A percentile compares a stretch with the other conserved stretches of the same genome.
phyloP scores from a whole-genome alignment of 2,329 filamentous ascomycete species.

The Domatiomyces catenatus region DNA sequence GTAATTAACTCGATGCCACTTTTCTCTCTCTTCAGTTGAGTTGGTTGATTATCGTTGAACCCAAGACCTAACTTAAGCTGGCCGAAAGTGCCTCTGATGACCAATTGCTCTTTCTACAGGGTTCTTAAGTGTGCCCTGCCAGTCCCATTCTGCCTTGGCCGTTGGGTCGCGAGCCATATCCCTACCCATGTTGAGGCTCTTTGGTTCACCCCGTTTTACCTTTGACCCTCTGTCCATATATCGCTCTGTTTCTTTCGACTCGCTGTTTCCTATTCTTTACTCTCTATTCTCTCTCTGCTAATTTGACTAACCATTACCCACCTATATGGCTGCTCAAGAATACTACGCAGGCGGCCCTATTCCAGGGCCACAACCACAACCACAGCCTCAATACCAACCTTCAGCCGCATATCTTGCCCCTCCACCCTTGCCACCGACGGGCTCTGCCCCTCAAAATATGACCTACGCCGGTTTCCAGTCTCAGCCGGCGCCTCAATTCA shows the following conservation, averaged over 20 bases:
- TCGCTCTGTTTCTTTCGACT: background rate
- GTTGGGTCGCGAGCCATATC: too few species aligned
- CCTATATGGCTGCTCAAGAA: conserved; percentile 15
- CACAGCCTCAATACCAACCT: conserved; percentile 5
- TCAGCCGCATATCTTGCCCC: conserved; percentile 2
- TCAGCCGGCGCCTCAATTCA: background rate
- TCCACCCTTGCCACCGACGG: conserved; percentile 5
- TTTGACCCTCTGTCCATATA: background rate
- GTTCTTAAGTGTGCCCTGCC: too few species aligned
- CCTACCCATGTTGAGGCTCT: too few species aligned
- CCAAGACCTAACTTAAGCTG: too few species aligned
- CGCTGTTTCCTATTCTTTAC: too few species aligned
- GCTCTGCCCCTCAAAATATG: conserved; percentile 6
- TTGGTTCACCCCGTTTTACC: too few species aligned
- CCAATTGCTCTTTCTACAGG: too few species aligned
- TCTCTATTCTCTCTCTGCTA: background rate
- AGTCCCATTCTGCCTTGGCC: too few species aligned
- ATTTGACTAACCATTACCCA: background rate
- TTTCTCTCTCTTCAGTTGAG: too few species aligned
- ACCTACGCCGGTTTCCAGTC: background rate
- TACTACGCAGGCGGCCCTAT: conserved; percentile 10
- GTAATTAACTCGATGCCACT: too few species aligned
- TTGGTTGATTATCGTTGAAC: too few species aligned
- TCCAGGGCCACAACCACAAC: conserved; percentile 7
- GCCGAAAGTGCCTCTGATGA: too few species aligned